Conservation (phyloP, 768 basidiomycete species). For the Auriscalpium microsporum region DNA sequence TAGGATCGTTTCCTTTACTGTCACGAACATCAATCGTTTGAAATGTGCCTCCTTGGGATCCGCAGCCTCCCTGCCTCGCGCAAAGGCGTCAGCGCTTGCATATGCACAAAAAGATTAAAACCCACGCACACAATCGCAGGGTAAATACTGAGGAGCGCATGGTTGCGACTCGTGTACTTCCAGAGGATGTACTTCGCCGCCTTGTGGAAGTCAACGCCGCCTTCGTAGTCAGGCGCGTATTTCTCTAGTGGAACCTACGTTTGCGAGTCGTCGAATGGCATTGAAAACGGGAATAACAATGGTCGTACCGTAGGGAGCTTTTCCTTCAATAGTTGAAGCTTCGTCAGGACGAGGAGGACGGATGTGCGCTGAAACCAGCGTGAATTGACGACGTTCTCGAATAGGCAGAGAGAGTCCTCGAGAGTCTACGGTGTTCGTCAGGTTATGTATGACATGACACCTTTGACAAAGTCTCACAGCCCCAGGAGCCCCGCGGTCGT, state of each 20-base stretch:
- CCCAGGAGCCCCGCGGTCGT: slow-evolving; percentile 31
- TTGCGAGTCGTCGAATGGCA: neutral
- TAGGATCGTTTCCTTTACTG: neutral
- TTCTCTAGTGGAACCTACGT: slow-evolving; percentile 19
- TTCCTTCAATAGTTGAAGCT: slow-evolving; percentile 40
- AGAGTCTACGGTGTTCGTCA: neutral
- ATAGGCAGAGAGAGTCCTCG: slow-evolving; percentile 40
- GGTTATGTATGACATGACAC: too few relatives aligned
- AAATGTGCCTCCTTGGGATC: neutral
- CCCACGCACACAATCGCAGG: slow-evolving; percentile 15
- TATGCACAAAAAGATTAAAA: neutral
- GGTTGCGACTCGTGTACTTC: slow-evolving; percentile 37
- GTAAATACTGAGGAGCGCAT: slow-evolving; percentile 35
- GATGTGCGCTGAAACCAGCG: slow-evolving; percentile 34
- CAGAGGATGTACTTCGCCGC: slow-evolving; percentile 41
- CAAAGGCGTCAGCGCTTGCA: neutral
- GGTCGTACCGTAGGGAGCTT: slow-evolving; percentile 34
- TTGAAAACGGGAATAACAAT: too few relatives aligned
- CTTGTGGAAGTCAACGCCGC: slow-evolving; percentile 35
- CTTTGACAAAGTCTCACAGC: too few relatives aligned
- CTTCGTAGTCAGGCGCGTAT: slow-evolving; percentile 36
- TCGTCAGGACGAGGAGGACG: slow-evolving; percentile 36
- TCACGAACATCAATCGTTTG: neutral
- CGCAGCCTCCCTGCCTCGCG: neutral
- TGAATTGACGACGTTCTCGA: slow-evolving; percentile 44